Percentiles rank a stretch among this genome's conserved stretches.
These are phyloP conservation scores for Chaetomium fimeti DNA, from an alignment of 495 filamentous ascomycete genomes.

Conservation along the genomic window DNA sequence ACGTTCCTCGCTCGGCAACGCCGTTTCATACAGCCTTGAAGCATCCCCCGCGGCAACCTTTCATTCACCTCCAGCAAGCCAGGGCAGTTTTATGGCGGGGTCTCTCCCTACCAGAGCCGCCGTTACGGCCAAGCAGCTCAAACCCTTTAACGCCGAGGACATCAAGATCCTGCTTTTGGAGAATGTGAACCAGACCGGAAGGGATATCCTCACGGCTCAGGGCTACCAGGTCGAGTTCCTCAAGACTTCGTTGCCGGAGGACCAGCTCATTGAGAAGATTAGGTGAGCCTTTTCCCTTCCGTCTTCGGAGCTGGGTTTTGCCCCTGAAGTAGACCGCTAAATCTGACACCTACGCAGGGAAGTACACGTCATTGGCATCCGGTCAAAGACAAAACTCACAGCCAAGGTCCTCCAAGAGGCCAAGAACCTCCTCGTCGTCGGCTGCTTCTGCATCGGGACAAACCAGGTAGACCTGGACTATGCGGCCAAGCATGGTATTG, in stretches of 20 bases:
- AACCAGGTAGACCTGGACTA: conserved; percentile 96
- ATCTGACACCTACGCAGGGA: conserved; percentile 53
- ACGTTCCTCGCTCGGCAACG: conserved; percentile 26
- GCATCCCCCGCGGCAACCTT: conserved; percentile 59
- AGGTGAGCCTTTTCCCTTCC: conserved; percentile 55
- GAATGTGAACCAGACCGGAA: conserved; percentile 90
- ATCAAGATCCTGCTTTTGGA: conserved; percentile 95
- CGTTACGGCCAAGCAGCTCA: conserved; percentile 69
- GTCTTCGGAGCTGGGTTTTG: conserved; percentile 29
- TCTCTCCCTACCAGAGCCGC: conserved; percentile 24
- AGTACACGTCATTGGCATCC: conserved; percentile 96
- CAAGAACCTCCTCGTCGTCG: conserved; percentile 90
- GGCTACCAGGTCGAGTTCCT: conserved; percentile 95
- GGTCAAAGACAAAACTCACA: conserved; percentile 94
- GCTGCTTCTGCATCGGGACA: conserved; percentile 99
- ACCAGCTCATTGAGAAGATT: conserved; percentile 95
- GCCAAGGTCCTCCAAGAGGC: conserved; percentile 82
- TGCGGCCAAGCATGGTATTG: conserved; percentile 87
- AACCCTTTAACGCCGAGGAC: conserved; percentile 92
- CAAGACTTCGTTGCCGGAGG: conserved; percentile 86
- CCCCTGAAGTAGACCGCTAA: neutral
- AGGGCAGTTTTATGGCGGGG: conserved; percentile 34
- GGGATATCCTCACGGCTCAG: conserved; percentile 75
- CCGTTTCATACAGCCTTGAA: conserved; percentile 54
- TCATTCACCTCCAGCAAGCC: conserved; percentile 52